Percentiles rank a stretch among this genome's conserved stretches.
These are phyloP conservation scores for Arabidopsis thaliana DNA, from an alignment of 345 rosid genomes.

Conservation along the genomic window TAIR10.1 NC_003071.7:16619501-16620000, in stretches of 20 bases:
- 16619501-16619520: conserved; percentile 73
- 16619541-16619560: conserved; percentile 59
- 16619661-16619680: not conserved
- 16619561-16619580: conserved; percentile 80
- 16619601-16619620: not conserved
- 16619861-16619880: conserved; percentile 28
- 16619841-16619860: conserved; percentile 33
- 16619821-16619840: conserved; percentile 27
- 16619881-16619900: conserved; percentile 33
- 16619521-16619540: conserved; percentile 76
- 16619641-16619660: not conserved
- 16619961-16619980: conserved; percentile 63
- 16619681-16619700: not conserved
- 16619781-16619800: conserved; percentile 16
- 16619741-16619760: not conserved
- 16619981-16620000: conserved; percentile 74
- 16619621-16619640: not conserved
- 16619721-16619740: not conserved
- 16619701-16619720: not conserved
- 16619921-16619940: conserved; percentile 4
- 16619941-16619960: conserved; percentile 58
- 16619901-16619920: conserved; percentile 31
- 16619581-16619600: conserved; percentile 50
- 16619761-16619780: conserved; percentile 9
- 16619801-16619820: conserved; percentile 37